phyloP scores from a whole-genome alignment of 1,284 basidiomycete genomes.

The Mycena sp. region DNA sequence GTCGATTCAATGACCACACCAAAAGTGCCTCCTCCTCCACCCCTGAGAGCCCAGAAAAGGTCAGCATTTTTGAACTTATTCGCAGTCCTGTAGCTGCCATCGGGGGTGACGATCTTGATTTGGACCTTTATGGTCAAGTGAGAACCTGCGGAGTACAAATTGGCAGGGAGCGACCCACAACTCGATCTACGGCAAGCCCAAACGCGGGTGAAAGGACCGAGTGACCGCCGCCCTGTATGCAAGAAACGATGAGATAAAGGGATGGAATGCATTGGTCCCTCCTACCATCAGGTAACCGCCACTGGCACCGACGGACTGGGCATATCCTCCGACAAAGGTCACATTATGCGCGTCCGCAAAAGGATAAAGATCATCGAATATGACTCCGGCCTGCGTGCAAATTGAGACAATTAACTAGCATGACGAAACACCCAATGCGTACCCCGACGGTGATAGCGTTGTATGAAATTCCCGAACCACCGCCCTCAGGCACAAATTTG shows the following conservation, averaged over 20 bases:
- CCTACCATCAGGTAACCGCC: constrained; percentile 37
- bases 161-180: constrained; percentile 35
- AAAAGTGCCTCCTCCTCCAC: constrained; percentile 51
- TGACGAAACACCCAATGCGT: not conserved
- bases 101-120: constrained; percentile 49
- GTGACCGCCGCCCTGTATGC: constrained; percentile 55
- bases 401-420: not conserved
- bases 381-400: constrained; percentile 24
- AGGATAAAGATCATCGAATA: constrained; percentile 19
- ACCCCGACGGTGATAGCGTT: constrained; percentile 22
- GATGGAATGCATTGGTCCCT: not conserved
- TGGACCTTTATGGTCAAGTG: constrained; percentile 38
- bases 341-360: constrained; percentile 27
- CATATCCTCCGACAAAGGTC: constrained; percentile 26
- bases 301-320: constrained; percentile 38
- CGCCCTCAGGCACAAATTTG: constrained; percentile 8
- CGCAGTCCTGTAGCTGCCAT: constrained; percentile 42
- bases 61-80: constrained; percentile 48
- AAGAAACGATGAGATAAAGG: not conserved
- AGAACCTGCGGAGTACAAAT: not conserved
- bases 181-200: constrained; percentile 42
- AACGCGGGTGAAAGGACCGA: constrained; percentile 46
- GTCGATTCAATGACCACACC: constrained; percentile 49
- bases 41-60: constrained; percentile 51
- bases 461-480: not conserved